These are phyloP conservation scores for Erodium maritimum DNA, from an alignment of 345 rosid genomes.

Conservation along the genomic window DNA sequence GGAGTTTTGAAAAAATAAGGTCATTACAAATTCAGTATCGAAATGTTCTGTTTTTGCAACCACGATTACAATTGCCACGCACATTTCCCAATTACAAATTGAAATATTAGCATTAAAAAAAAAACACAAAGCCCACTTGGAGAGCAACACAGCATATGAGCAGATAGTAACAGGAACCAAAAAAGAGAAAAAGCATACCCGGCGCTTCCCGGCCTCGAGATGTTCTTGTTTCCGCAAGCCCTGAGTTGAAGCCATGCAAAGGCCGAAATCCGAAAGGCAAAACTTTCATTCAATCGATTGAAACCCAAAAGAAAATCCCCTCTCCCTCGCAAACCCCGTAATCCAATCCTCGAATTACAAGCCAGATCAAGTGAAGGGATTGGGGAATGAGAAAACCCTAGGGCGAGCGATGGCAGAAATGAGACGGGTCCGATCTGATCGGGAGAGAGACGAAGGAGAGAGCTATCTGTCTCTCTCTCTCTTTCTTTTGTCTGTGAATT, in stretches of 20 bases:
- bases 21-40: not conserved
- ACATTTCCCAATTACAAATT: too few species aligned
- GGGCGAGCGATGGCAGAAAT: not conserved
- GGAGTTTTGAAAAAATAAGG: not conserved
- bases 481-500: not conserved
- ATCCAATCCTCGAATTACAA: not conserved
- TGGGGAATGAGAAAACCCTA: not conserved
- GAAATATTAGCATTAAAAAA: not conserved
- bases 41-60: not conserved
- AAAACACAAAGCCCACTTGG: not conserved
- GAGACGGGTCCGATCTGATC: not conserved
- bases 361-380: not conserved
- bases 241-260: slow-evolving; percentile 84
- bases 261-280: not conserved
- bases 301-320: not conserved
- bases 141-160: not conserved
- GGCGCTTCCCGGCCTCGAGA: slow-evolving; percentile 86
- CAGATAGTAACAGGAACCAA: not conserved
- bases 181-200: slow-evolving; percentile 33
- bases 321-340: not conserved
- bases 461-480: not conserved
- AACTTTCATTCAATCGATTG: not conserved
- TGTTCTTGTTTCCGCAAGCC: slow-evolving; percentile 71
- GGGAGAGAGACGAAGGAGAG: not conserved
- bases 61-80: too few species aligned